These are phyloP conservation scores for Camellia japonica DNA, from an alignment of 148 eudicot genomes.

Conservation along the genomic window DNA sequence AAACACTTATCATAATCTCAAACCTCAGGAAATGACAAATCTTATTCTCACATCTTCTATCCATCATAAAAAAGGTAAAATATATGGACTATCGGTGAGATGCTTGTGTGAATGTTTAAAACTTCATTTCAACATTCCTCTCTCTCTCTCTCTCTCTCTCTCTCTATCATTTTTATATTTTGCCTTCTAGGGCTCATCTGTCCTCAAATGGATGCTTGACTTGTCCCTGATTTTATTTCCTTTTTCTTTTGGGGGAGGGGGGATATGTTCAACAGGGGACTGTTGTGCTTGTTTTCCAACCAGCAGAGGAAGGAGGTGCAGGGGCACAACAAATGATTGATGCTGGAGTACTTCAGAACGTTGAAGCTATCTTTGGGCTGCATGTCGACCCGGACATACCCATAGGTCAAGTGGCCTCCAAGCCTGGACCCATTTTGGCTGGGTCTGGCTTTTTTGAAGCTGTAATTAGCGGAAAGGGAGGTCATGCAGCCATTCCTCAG, in stretches of 20 bases:
- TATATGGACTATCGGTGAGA: background rate
- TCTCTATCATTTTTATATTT: background rate
- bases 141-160: background rate
- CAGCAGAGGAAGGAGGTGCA: slow-evolving; percentile 65
- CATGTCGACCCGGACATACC: slow-evolving; percentile 35
- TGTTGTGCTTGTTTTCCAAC: slow-evolving; percentile 59
- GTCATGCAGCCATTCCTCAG: slow-evolving; percentile 65
- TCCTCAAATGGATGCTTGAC: background rate
- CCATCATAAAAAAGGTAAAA: background rate
- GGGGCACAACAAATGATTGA: slow-evolving; percentile 56
- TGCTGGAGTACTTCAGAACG: slow-evolving; percentile 45
- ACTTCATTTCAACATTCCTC: background rate
- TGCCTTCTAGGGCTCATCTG: background rate
- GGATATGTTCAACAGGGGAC: slow-evolving; percentile 37
- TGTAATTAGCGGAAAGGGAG: slow-evolving; percentile 51
- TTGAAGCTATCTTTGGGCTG: slow-evolving; percentile 58
- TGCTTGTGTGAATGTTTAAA: background rate
- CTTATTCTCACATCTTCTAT: background rate
- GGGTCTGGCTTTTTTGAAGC: slow-evolving; percentile 56
- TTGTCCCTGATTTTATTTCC: background rate
- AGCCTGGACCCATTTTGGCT: slow-evolving; percentile 48
- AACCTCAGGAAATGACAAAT: background rate
- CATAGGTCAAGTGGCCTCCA: slow-evolving; percentile 31
- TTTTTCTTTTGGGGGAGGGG: background rate
- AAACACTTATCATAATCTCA: background rate